A percentile compares a stretch with the other conserved stretches of the same genome.
These are phyloP conservation scores for Aspergillus cavernicola DNA, from an alignment of 495 filamentous ascomycete species.

Conservation along the genomic window DNA sequence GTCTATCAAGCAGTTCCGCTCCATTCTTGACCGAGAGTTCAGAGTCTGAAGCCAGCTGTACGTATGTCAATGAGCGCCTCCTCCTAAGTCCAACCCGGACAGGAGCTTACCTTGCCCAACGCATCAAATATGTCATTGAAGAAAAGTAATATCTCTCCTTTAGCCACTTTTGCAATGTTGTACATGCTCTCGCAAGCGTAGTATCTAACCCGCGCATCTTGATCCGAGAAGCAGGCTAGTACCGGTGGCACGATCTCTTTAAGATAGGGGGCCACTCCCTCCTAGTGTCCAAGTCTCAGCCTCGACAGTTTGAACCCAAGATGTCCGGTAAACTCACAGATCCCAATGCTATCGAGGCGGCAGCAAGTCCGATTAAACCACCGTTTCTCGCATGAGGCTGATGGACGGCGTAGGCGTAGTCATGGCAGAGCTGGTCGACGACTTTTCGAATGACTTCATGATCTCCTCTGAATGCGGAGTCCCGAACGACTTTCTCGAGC, in stretches of 20 bases:
- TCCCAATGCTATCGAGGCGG: slow-evolving; percentile 93
- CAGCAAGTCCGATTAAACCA: slow-evolving; percentile 92
- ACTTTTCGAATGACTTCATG: slow-evolving; percentile 76
- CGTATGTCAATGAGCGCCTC: slow-evolving; percentile 1
- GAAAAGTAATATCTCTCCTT: slow-evolving; percentile 92
- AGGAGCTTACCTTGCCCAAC: slow-evolving; percentile 74
- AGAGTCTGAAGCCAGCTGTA: slow-evolving; percentile 86
- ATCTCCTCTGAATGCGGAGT: slow-evolving; percentile 71
- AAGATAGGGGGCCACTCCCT: slow-evolving; percentile 88
- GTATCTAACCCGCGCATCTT: slow-evolving; percentile 96
- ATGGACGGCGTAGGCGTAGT: slow-evolving; percentile 96
- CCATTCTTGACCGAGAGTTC: slow-evolving; percentile 98
- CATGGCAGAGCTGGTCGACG: slow-evolving; percentile 93
- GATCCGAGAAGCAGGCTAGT: slow-evolving; percentile 96
- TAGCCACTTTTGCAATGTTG: slow-evolving; percentile 98
- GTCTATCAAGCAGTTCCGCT: slow-evolving; percentile 89
- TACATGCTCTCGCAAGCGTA: slow-evolving; percentile 99
- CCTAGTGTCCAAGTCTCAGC: slow-evolving; percentile 39
- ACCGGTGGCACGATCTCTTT: slow-evolving; percentile 94
- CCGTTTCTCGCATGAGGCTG: slow-evolving; percentile 97
- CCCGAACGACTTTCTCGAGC: slow-evolving; percentile 86
- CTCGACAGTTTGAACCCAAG: neutral
- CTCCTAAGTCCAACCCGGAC: neutral
- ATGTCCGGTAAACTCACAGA: slow-evolving; percentile 56
- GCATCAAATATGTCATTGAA: slow-evolving; percentile 99